Evolutionary conservation across 352 stramenopile species (phyloP), one percentile per base, ranked within the genome.

Genomic region (Phytopythium cucurbitacearum): DNA sequence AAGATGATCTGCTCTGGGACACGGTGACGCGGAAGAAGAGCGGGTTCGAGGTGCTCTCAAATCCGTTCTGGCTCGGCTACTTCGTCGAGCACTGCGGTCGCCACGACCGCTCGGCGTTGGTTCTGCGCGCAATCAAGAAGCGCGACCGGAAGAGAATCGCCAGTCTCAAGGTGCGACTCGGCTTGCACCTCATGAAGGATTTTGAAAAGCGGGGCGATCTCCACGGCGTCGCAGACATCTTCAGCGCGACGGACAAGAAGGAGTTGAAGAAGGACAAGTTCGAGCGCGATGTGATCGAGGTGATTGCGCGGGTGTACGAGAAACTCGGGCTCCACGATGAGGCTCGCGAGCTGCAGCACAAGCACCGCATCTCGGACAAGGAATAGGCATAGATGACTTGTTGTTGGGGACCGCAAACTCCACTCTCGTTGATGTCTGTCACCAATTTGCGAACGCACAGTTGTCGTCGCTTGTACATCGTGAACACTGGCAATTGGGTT

Each of bases 71-170:
- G 60, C 69, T 75, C 16, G 52, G 59, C 15, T 46, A 69, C 39
- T 79, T 80, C 37, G 43, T 84, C 37, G 63, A 69, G 52, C 62
- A 79, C 53, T 80, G 70, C 52, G 67, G 62, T 46, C 57, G 64
- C 49, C 57, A 49, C 51, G 63, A 57, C 32, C 73, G 73, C 21
- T 16, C 65, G n/a, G 43, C 21, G 2, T 46, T 66, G 5, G 61
- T 69, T 3, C 6, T 45, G 9, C 48, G 48, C 11, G 36, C 48
- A 12, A 7, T 53, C 28, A 37, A 53, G 7, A 44, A 45, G 36
- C 38, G 48, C 36, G 44, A 38, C 48, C 43, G 37, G 35, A 53
- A 53, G 48, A 44, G 44, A 21, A 37, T 53, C 33, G 33, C 35
- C 13, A 37, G 38, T 21, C 35, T 53, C 48, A 53, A 53, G 48